phyloP scores from a whole-genome alignment of 2,329 filamentous ascomycete genomes.

The Fusarium nodosum region DNA sequence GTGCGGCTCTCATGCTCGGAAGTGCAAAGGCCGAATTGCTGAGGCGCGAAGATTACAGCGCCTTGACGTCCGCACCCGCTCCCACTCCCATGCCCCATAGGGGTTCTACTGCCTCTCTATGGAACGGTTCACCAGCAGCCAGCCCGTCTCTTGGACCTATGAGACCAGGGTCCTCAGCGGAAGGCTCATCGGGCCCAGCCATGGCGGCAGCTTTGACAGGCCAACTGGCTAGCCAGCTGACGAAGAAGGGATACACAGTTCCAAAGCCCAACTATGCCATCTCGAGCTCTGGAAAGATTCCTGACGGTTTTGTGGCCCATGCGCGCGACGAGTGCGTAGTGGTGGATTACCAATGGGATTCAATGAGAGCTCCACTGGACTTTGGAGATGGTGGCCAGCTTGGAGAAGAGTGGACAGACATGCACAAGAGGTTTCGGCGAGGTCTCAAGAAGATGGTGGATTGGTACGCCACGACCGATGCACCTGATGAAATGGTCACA shows the following conservation, averaged over 20 bases:
- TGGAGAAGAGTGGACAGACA: slow-evolving; percentile 94
- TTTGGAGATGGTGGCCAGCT: slow-evolving; percentile 92
- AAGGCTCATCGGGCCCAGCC: slow-evolving; percentile 50
- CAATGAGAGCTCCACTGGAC: slow-evolving; percentile 79
- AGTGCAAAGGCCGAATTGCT: slow-evolving; percentile 90
- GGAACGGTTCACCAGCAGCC: slow-evolving; percentile 52
- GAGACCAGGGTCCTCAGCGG: slow-evolving; percentile 42
- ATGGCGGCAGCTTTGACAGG: slow-evolving; percentile 55
- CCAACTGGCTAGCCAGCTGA: slow-evolving; percentile 43
- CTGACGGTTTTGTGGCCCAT: slow-evolving; percentile 88
- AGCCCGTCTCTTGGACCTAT: slow-evolving; percentile 45
- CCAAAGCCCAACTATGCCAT: slow-evolving; percentile 88
- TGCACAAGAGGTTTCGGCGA: slow-evolving; percentile 90
- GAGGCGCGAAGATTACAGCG: slow-evolving; percentile 76
- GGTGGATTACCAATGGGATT: slow-evolving; percentile 97
- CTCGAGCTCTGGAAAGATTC: slow-evolving; percentile 83
- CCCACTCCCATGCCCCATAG: slow-evolving; percentile 37
- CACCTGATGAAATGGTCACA: slow-evolving; percentile 66
- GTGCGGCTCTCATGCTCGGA: slow-evolving; percentile 87
- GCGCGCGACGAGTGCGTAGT: slow-evolving; percentile 87
- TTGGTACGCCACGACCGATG: slow-evolving; percentile 78
- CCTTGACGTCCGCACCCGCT: slow-evolving; percentile 54
- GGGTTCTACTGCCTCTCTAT: slow-evolving; percentile 50
- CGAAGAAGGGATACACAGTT: slow-evolving; percentile 72
- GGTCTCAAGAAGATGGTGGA: slow-evolving; percentile 83